Evolutionary conservation across 805 yeast species (phyloP).

Genomic region (Ogataea chonburiensis): DNA sequence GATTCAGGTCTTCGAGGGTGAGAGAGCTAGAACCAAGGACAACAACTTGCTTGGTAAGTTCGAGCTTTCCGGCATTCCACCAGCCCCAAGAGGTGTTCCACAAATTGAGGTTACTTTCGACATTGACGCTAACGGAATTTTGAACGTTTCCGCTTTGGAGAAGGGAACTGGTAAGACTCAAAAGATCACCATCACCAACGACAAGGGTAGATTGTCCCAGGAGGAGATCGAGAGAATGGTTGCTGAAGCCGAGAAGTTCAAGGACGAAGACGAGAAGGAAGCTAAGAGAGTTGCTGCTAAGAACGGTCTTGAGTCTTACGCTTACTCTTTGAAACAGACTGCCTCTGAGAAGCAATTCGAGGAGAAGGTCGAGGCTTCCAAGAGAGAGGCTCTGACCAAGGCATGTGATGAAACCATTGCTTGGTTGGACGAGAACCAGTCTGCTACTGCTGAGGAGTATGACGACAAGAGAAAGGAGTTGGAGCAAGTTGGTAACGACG

Average conservation of each 20-base stretch:
- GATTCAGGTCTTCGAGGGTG: conserved; percentile 14
- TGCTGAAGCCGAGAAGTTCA: conserved; percentile 15
- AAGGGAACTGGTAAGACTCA: conserved; percentile 16
- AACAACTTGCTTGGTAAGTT: conserved; percentile 16
- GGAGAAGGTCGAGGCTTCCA: conserved; percentile 23
- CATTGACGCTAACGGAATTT: conserved; percentile 14
- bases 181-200: conserved; percentile 16
- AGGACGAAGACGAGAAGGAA: conserved; percentile 15
- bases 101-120: conserved; percentile 16
- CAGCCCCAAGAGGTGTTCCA: conserved; percentile 17
- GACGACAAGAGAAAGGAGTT: conserved; percentile 93
- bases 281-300: conserved; percentile 15
- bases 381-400: conserved; percentile 59
- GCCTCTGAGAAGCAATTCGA: conserved; percentile 15
- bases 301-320: conserved; percentile 14
- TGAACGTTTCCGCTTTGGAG: conserved; percentile 14
- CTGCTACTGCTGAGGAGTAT: conserved; percentile 90
- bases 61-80: conserved; percentile 16
- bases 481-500: conserved; percentile 93
- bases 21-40: conserved; percentile 16
- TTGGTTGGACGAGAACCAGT: conserved; percentile 92
- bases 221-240: conserved; percentile 16
- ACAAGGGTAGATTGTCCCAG: conserved; percentile 16
- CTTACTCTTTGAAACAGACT: conserved; percentile 14
- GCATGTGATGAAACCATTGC: conserved; percentile 74